Base-by-base conservation (phyloP, 768 basidiomycete genomes). In the Rhodotorula diobovata region DNA sequence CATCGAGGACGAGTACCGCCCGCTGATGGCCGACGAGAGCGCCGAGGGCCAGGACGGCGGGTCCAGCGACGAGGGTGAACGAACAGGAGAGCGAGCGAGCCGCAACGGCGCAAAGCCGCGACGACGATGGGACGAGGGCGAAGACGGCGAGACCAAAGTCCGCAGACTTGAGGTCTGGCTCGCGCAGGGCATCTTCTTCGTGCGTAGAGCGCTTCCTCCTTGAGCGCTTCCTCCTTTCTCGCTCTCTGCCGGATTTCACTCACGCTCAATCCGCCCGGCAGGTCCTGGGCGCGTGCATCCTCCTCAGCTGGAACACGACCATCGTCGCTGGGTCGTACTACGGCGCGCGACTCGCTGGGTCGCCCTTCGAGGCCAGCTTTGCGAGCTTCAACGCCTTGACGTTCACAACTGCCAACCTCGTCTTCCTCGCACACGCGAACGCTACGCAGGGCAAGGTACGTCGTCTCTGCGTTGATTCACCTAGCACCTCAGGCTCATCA, bases 221-320 rank as follows among this genome's bases (percentile, higher is more conserved):
- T 18, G 41, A 7, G 41, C 41, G 41, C 41, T 43, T 43, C 41
- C 41, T 43, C 14, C n/a, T 64, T 43, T 35, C 28, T 35, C 56
- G 15, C 21, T 15, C 50, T 32, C 41, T 10, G 9, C 41, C 30
- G n/a, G n/a, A n/a, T n/a, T n/a, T n/a, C n/a, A 35, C 55, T 32
- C 43, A 45, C 10, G 34, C 30, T 18, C 48, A 1, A 37, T 21
- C 23, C 20, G 21, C 41, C 11, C 41, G 6, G 18, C 51, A 68
- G 63, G 46, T 62, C 55, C 68, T 63, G 23, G 74, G 74, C 11
- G 74, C 74, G 9, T 69, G 61, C 61, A 73, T 76, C 66, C 57
- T 77, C 0, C 72, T 77, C 39, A 63, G 70, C 5, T 77, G 77
- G 77, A 76, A 77, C 65, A 61, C 68, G 34, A 69, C 70, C 41